Conservation (phyloP, 2,329 filamentous ascomycete genomes). For the Plectosphaerella sp. region DNA sequence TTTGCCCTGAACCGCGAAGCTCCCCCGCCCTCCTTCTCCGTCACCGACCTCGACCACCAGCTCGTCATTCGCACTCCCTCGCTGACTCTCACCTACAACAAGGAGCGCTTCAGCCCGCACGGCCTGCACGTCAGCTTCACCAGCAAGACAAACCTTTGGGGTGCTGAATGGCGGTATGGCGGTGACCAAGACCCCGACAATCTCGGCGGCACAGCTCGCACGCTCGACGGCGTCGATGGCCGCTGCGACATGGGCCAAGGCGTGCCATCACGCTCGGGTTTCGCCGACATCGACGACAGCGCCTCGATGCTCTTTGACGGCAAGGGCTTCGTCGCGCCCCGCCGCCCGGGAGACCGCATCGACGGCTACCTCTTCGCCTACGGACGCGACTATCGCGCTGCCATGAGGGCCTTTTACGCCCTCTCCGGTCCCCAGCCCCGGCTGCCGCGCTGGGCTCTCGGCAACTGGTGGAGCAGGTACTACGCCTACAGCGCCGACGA, state of each 20-base stretch:
- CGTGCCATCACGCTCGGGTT: conserved; percentile 45
- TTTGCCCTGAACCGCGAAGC: conserved; percentile 54
- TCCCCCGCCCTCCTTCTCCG: conserved; percentile 37
- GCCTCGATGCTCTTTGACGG: conserved; percentile 52
- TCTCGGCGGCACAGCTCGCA: conserved; percentile 46
- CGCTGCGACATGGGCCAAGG: conserved; percentile 43
- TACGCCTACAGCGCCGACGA: conserved; percentile 51
- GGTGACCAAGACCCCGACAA: conserved; percentile 29
- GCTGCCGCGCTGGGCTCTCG: conserved; percentile 53
- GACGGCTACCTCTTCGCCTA: conserved; percentile 59
- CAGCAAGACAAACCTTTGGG: conserved; percentile 33
- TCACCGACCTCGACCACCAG: conserved; percentile 36
- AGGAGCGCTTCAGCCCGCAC: conserved; percentile 45
- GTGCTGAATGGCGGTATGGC: conserved; percentile 48
- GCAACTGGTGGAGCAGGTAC: conserved; percentile 65
- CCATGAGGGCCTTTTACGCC: conserved; percentile 48
- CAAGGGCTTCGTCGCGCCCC: conserved; percentile 45
- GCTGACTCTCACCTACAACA: conserved; percentile 56
- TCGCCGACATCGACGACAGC: conserved; percentile 49
- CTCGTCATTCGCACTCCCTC: conserved; percentile 52
- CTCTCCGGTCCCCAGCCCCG: conserved; percentile 52
- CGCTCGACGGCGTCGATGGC: conserved; percentile 49
- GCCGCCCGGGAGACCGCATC: conserved; percentile 39
- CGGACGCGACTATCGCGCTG: conserved; percentile 50
- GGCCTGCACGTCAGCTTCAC: conserved; percentile 43